These are phyloP conservation scores for Herpetospermum pedunculosum DNA, from an alignment of 306 rosid species.

Conservation along the genomic window DNA sequence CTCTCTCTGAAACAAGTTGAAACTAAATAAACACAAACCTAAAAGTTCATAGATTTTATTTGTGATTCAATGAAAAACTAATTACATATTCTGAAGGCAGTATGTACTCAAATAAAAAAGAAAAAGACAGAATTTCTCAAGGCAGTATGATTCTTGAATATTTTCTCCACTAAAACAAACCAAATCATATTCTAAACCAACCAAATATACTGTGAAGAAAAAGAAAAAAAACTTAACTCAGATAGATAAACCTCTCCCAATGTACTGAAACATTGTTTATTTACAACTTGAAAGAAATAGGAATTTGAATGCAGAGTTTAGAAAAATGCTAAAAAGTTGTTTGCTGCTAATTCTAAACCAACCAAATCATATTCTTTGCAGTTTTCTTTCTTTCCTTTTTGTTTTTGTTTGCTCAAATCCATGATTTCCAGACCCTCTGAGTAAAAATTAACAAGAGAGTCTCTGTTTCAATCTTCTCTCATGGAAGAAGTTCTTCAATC, in stretches of 20 bases:
- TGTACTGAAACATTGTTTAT: neutral
- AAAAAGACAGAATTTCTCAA: neutral
- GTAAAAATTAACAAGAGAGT: constrained; percentile 2
- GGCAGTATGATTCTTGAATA: neutral
- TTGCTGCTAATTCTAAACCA: neutral
- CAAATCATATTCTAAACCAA: neutral
- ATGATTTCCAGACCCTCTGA: neutral
- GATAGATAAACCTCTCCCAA: neutral
- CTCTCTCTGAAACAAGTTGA: too few relatives aligned
- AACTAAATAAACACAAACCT: too few relatives aligned
- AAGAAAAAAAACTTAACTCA: neutral
- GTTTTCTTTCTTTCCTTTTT: neutral
- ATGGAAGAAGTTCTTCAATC: constrained; percentile 11
- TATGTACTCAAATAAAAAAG: too few relatives aligned
- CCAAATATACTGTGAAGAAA: neutral
- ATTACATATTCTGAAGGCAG: too few relatives aligned
- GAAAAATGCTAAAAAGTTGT: neutral
- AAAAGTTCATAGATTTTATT: too few relatives aligned
- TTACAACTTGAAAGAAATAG: constrained; percentile 1
- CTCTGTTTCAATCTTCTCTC: neutral
- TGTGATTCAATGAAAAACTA: too few relatives aligned
- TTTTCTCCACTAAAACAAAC: neutral
- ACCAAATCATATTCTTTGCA: neutral
- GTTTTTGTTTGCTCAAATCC: neutral
- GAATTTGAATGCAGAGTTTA: neutral